Evolutionary conservation across 1,139 yeast species (phyloP), one percentile per base, ranked within the genome.

Genomic region (Saccharomyces pastorianus): DNA sequence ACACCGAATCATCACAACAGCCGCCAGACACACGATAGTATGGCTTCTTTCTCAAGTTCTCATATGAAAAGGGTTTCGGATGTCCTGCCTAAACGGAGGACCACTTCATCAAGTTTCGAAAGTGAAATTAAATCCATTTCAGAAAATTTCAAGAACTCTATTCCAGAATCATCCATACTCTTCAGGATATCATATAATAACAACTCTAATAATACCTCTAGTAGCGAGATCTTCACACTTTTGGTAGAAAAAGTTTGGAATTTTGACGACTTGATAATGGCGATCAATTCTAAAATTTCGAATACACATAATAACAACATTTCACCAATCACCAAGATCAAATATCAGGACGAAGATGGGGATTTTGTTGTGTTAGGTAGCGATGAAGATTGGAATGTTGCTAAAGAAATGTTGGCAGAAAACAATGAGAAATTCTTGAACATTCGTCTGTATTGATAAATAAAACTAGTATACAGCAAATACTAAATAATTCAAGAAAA

Each of bases 331-430:
- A 67, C 71, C 50, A 77, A 84, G 64, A 76, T 93, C 58, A 85
- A 85, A 69, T 93, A 90, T 66, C 84, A 84, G 68, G 99, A 93
- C 71, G 99, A 93, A 70, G 99, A 93, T 68, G 97, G 95, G 23
- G 99, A 93, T 69, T 86, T 83, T 69, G 96, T 93, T 50, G 84
- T 88, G 52, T 82, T 93, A 73, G 89, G 84, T 64, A 82, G 91
- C 47, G 88, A 86, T 59, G 98, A 91, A 55, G 91, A 93, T 68
- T 75, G 78, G 78, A 59, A 57, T 5, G 72, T 75, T 48, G 78
- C 74, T 2, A 73, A 70, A 53, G 77, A 74, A 48, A 74, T 74
- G 76, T 63, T 73, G 49, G 64, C 58, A 52, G 75, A 73, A 53
- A 67, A 66, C 52, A 68, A 69, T 32, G 76, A 73, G 50, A 69